These are phyloP conservation scores for Syzygium aqueum DNA, from an alignment of 345 rosid species.

Conservation along the genomic window DNA sequence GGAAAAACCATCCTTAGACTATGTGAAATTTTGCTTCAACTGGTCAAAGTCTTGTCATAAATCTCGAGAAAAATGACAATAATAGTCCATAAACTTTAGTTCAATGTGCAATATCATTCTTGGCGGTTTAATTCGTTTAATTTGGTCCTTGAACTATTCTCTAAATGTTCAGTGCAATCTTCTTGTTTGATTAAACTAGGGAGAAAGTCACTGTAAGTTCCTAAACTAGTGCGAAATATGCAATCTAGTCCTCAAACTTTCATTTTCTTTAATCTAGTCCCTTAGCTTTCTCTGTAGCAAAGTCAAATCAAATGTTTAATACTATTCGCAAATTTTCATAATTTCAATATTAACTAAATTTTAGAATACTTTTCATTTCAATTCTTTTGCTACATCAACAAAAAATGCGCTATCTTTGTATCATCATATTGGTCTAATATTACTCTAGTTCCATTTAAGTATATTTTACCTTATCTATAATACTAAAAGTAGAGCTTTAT, in stretches of 20 bases:
- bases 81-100: neutral
- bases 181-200: neutral
- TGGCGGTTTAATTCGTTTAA: neutral
- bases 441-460: neutral
- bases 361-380: neutral
- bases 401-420: neutral
- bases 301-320: neutral
- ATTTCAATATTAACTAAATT: neutral
- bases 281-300: neutral
- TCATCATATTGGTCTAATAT: neutral
- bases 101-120: neutral
- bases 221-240: neutral
- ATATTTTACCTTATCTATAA: neutral
- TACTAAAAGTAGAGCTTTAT: neutral
- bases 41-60: neutral
- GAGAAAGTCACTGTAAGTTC: neutral
- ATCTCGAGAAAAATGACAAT: neutral
- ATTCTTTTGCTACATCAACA: neutral
- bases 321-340: neutral
- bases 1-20: constrained; percentile 5
- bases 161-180: neutral
- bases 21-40: neutral
- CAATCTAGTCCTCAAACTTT: neutral
- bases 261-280: neutral
- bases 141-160: neutral